Evolutionary conservation across 371 early-diverging fungal species (phyloP), one percentile per base, ranked within the genome.

Genomic region (Mortierella sp.): DNA sequence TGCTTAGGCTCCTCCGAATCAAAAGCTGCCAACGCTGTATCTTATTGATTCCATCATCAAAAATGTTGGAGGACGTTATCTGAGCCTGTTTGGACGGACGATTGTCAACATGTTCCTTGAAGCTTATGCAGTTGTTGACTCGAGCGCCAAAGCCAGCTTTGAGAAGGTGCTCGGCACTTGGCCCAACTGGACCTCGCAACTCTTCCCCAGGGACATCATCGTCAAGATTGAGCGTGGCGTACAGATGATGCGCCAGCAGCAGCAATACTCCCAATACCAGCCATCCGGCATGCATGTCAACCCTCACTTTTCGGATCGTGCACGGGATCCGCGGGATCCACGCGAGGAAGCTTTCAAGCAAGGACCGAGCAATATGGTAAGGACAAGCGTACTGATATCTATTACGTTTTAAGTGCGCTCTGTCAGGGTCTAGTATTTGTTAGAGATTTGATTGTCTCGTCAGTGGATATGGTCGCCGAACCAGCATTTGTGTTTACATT

Each of bases 31-130:
- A 19, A 85, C 91, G 4, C 81, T 97, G 31, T 97, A 95, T 80
- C 85, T 97, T 44, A 86, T 97, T 60, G 97, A 97, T 81, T 96
- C 96, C 34, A 96, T 97, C 24, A 86, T 89, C 79, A 97, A 97
- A 82, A 95, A 94, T 79, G 90, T 94, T 30, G 95, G 95, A 21
- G 90, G 85, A 21, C 82, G 82, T 23, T 97, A 95, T 80, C 71
- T 91, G 11, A 65, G 75, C 17, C 78, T 88, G 30, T 94, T 97
- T 80, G 83, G 85, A 27, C 81, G 87, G 28, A 88, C 92, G 53
- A 85, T 97, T 66, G 87, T 83, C 27, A 81, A 70, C 34, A 79
- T 86, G 11, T 97, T 92, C 68, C 57, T 90, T 55, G 89, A 87
- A 52, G 90, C 94, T 42, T 97, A 90, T 70, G 82, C 86, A 19